Percentiles rank a stretch among this genome's conserved stretches.
Evolutionary conservation across 148 eudicot species (phyloP).

Genomic region (Hydrangea macrophylla): DNA sequence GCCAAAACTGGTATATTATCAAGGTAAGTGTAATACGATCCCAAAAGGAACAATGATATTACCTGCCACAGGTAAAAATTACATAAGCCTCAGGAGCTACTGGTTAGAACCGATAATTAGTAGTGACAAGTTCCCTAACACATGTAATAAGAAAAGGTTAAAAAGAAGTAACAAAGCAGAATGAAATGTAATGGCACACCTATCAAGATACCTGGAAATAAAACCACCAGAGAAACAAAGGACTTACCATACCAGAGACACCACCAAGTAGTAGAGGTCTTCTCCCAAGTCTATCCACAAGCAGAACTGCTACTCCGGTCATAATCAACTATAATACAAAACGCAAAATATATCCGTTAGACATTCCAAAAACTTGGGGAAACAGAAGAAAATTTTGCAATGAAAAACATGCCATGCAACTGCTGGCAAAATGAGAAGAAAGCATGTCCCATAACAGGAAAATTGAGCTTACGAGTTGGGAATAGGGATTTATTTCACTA

Average conservation of each 20-base stretch:
- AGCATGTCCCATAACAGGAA: background rate
- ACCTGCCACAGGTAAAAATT: slow-evolving; percentile 41
- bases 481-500: no score
- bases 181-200: background rate
- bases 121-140: background rate
- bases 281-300: slow-evolving; percentile 92
- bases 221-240: background rate
- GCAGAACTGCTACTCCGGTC: slow-evolving; percentile 80
- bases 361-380: background rate
- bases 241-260: slow-evolving; percentile 83
- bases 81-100: slow-evolving; percentile 2
- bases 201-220: background rate
- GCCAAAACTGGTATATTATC: slow-evolving; percentile 75
- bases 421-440: no score
- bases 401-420: no score
- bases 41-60: slow-evolving; percentile 74
- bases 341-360: background rate
- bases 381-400: background rate
- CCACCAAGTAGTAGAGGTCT: slow-evolving; percentile 96
- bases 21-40: slow-evolving; percentile 86
- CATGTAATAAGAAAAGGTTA: background rate
- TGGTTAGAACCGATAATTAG: background rate
- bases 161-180: background rate
- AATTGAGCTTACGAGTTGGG: background rate
- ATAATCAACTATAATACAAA: slow-evolving; percentile 55